phyloP scores from a whole-genome alignment of 2,329 filamentous ascomycete genomes.

The Conoideocrella luteorostrata region DNA sequence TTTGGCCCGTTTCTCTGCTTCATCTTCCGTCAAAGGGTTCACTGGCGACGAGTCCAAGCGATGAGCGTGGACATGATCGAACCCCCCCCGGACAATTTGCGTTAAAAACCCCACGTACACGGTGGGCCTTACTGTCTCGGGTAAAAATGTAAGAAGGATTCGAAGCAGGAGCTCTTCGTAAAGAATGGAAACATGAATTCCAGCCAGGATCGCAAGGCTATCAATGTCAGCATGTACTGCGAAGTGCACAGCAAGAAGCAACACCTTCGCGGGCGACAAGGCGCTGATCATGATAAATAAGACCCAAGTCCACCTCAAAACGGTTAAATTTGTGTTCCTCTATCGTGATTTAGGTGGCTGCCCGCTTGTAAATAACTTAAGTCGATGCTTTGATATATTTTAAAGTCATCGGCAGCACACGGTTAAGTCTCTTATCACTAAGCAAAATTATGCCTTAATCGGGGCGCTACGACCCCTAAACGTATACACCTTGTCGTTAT shows the following conservation, averaged over 20 bases:
- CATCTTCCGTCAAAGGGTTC: constrained; percentile 51
- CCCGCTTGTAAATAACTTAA: no score
- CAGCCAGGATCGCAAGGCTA: constrained; percentile 54
- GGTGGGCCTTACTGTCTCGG: constrained; percentile 60
- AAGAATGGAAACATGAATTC: constrained; percentile 50
- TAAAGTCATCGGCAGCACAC: no score
- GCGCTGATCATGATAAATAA: constrained; percentile 13
- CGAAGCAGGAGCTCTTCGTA: constrained; percentile 60
- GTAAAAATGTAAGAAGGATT: constrained; percentile 70
- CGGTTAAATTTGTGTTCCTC: no score
- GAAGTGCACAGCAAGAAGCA: constrained; percentile 67
- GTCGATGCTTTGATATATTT: no score
- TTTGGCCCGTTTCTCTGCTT: constrained; percentile 56
- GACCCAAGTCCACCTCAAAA: neutral
- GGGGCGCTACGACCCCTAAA: constrained; percentile 2
- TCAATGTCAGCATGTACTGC: constrained; percentile 60
- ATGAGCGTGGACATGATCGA: constrained; percentile 31
- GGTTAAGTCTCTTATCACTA: no score
- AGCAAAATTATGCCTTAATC: constrained; percentile 8
- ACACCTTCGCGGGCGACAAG: constrained; percentile 60
- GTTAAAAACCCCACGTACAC: constrained; percentile 56
- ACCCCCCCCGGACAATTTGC: constrained; percentile 45
- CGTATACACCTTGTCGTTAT: no score
- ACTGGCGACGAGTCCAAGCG: constrained; percentile 52
- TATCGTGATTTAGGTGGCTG: no score